These are phyloP conservation scores for Cyclostephanos invisitatus DNA, from an alignment of 108 stramenopile genomes.

Conservation along the genomic window DNA sequence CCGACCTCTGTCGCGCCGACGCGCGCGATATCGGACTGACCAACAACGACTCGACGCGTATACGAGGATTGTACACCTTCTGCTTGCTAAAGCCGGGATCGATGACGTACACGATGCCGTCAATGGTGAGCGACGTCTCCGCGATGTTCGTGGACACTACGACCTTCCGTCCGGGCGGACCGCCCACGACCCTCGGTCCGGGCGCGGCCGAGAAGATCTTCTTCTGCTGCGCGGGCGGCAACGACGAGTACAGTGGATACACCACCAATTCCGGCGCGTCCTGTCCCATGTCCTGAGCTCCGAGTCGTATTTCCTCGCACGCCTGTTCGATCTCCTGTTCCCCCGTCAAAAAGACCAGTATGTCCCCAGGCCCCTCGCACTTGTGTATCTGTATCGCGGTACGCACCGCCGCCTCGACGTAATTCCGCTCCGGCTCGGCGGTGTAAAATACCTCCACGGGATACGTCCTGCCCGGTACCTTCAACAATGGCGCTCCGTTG, in stretches of 20 bases:
- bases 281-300: slow-evolving; percentile 59
- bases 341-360: slow-evolving; percentile 98
- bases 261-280: slow-evolving; percentile 88
- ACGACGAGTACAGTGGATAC: slow-evolving; percentile 96
- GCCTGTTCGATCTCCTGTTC: slow-evolving; percentile 99
- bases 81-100: slow-evolving; percentile 99
- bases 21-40: slow-evolving; percentile 98
- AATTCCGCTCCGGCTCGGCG: slow-evolving; percentile 96
- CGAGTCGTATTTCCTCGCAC: slow-evolving; percentile 90
- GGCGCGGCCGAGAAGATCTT: slow-evolving; percentile 95
- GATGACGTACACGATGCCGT: slow-evolving; percentile 93
- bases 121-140: slow-evolving; percentile 98
- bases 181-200: slow-evolving; percentile 89
- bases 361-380: slow-evolving; percentile 97
- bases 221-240: slow-evolving; percentile 93
- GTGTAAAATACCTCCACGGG: slow-evolving; percentile 99
- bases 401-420: slow-evolving; percentile 96
- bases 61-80: slow-evolving; percentile 99
- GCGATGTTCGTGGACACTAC: slow-evolving; percentile 98
- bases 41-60: slow-evolving; percentile 96
- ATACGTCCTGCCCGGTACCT: slow-evolving; percentile 97
- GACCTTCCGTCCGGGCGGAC: slow-evolving; percentile 96
- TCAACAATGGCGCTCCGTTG: slow-evolving; percentile 83
- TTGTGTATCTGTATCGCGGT: slow-evolving; percentile 97
- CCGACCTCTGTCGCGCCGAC: slow-evolving; percentile 91